Evolutionary conservation across 2,329 filamentous ascomycete species (phyloP), one percentile per base, ranked within the genome.

Genomic region (Phaeoacremonium minimum): DNA sequence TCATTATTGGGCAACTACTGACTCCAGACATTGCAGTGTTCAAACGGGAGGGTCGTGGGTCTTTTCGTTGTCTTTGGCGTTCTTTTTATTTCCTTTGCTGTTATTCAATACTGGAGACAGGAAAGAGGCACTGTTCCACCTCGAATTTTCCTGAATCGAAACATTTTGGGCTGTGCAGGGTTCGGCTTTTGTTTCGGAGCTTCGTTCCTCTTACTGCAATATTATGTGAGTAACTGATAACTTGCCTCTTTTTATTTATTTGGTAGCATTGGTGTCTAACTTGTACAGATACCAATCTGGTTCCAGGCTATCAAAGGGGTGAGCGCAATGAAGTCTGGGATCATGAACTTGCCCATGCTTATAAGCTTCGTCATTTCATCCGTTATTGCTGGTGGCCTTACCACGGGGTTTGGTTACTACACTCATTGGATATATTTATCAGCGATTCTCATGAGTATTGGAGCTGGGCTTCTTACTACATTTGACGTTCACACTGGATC

Each of bases 231-330:
- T 26, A n/a, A 26, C 9, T 26, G 9, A 9, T 26, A 9, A 26
- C 19, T 31, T n/a, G 28, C 19, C 6, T 19, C 28, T n/a, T 31
- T 31, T 15, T 4, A 13, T 9, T 18, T 14, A 18, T 15, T 32
- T 35, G 22, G 28, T 28, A 34, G 4, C 38, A 12, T 11, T 43
- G 26, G 15, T 17, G 30, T 48, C 43, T 35, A 46, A 48, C 15
- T 30, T 49, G 7, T n/a, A n/a, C n/a, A n/a, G n/a, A n/a, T n/a
- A n/a, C 39, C 46, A 22, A 37, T 46, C 39, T 73, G 67, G 65
- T 71, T 71, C 47, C 69, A 71, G 41, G 63, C 60, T 6, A 59
- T 69, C 26, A 51, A 64, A 32, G 54, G 52, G 29, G 52, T 56
- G 5, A 57, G 56, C 4, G 61, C 67, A 4, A 53, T 61, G 4